phyloP scores from a whole-genome alignment of 306 rosid genomes.

The Dalbergia oliveri region DNA sequence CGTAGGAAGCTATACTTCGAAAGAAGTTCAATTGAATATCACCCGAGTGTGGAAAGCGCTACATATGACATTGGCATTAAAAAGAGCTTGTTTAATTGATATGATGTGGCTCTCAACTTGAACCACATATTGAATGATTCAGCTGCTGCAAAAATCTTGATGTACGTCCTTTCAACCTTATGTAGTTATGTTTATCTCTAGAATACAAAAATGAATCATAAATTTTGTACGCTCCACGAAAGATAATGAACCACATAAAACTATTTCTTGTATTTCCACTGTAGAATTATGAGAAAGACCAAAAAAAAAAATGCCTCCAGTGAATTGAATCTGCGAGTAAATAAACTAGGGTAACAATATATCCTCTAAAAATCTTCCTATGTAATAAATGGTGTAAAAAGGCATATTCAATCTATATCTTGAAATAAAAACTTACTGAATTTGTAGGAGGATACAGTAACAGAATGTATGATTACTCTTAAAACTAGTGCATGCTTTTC shows the following conservation, averaged over 20 bases:
- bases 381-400: no score
- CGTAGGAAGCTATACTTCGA: not conserved
- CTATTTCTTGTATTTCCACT: not conserved
- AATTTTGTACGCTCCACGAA: not conserved
- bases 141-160: not conserved
- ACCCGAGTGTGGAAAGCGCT: not conserved
- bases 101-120: not conserved
- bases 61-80: no score
- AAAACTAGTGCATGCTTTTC: no score
- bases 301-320: not conserved
- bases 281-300: no score
- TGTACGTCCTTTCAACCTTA: not conserved
- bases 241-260: not conserved
- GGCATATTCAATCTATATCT: no score
- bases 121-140: not conserved
- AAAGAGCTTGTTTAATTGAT: not conserved
- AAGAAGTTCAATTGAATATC: not conserved
- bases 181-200: not conserved
- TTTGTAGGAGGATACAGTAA: no score
- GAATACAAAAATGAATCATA: not conserved
- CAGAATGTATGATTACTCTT: no score
- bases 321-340: not conserved
- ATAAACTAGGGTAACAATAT: no score
- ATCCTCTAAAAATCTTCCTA: no score
- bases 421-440: no score